Evolutionary conservation across 176 grass and related monocot genomes (phyloP).

Genomic region (Zoysia japonica): DNA sequence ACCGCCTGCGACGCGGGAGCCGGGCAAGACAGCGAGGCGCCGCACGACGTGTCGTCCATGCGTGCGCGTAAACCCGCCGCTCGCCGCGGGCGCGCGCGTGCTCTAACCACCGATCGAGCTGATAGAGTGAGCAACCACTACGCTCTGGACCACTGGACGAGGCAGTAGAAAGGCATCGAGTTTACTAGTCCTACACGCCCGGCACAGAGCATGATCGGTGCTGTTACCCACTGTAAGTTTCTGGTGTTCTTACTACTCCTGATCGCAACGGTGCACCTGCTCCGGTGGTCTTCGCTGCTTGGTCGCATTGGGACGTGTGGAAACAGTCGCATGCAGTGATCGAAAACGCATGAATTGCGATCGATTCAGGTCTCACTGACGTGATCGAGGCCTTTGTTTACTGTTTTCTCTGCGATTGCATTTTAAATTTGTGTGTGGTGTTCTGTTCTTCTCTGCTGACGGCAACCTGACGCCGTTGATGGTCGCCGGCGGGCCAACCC

Average conservation of each 20-base stretch:
- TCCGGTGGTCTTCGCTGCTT: conserved; percentile 19
- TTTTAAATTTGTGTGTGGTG: too few relatives aligned
- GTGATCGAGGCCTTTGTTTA: conserved; percentile 21
- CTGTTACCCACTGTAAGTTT: not conserved
- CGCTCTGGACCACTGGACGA: too few relatives aligned
- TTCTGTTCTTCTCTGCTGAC: too few relatives aligned
- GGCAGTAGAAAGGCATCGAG: too few relatives aligned
- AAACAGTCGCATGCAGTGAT: not conserved
- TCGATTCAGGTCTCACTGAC: conserved; percentile 23
- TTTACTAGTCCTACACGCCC: not conserved
- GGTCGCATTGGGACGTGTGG: conserved; percentile 33
- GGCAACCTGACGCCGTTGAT: too few relatives aligned
- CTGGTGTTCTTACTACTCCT: not conserved
- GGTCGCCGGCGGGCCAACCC: too few relatives aligned
- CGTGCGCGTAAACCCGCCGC: conserved; percentile 17
- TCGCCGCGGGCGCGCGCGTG: not conserved
- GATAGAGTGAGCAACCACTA: too few relatives aligned
- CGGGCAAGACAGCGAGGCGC: conserved; percentile 23
- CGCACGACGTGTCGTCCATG: conserved; percentile 4
- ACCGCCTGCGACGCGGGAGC: conserved; percentile 1
- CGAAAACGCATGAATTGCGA: not conserved
- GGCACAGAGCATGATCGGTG: conserved; percentile 1
- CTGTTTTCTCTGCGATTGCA: not conserved
- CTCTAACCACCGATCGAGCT: not conserved
- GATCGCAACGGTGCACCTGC: not conserved